Evolutionary conservation across 345 rosid species (phyloP).

Genomic region (Draba incana): DNA sequence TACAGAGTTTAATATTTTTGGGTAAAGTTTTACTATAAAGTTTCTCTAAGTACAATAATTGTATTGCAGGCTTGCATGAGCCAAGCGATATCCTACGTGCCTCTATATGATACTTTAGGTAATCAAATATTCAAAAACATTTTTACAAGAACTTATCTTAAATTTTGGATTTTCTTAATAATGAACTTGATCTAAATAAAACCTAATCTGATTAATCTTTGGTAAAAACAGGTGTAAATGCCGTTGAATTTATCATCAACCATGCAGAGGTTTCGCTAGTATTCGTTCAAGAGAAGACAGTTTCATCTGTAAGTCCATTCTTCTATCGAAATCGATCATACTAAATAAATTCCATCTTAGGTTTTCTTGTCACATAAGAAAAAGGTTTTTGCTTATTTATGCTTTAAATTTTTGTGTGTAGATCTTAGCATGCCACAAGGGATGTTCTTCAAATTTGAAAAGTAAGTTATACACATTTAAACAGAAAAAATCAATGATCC

Average conservation of each 20-base stretch:
- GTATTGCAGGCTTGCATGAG: slow-evolving; percentile 74
- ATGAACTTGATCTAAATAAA: not conserved
- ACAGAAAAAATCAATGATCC: not conserved
- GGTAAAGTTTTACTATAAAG: not conserved
- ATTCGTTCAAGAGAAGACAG: slow-evolving; percentile 78
- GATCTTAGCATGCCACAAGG: slow-evolving; percentile 76
- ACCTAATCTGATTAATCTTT: slow-evolving; percentile 3
- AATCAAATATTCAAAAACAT: slow-evolving; percentile 56
- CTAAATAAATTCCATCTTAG: not conserved
- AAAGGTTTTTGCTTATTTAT: not conserved
- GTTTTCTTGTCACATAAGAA: slow-evolving; percentile 30
- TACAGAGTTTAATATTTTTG: too few species aligned
- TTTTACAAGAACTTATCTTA: not conserved
- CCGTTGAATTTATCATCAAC: slow-evolving; percentile 89
- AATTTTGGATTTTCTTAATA: not conserved
- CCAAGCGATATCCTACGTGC: slow-evolving; percentile 79
- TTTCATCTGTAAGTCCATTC: slow-evolving; percentile 62
- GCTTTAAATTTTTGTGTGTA: slow-evolving; percentile 39
- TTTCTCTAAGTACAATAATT: slow-evolving; percentile 3
- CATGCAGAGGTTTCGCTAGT: slow-evolving; percentile 88
- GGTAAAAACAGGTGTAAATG: slow-evolving; percentile 65
- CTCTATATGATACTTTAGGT: slow-evolving; percentile 90
- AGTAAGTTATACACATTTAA: slow-evolving; percentile 48
- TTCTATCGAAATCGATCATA: not conserved
- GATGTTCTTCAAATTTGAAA: slow-evolving; percentile 62